A percentile compares a stretch with the other conserved stretches of the same genome.
These are phyloP conservation scores for Echites panduratus DNA, from an alignment of 257 asterid species.

Conservation along the genomic window DNA sequence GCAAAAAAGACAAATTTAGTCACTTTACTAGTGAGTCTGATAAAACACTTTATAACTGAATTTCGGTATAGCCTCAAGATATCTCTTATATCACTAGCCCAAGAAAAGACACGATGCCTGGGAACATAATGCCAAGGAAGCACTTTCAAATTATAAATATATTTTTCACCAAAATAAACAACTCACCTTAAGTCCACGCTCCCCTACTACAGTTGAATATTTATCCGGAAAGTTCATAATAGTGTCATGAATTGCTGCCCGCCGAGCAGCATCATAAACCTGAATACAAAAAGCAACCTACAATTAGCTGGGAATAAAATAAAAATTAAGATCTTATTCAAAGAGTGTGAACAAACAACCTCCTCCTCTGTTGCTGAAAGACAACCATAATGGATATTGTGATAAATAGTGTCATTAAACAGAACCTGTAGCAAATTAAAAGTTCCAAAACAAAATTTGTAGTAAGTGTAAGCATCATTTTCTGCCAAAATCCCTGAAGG, in stretches of 20 bases:
- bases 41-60: not conserved
- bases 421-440: conserved; percentile 56
- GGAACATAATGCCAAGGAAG: not conserved
- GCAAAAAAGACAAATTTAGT: not conserved
- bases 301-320: not conserved
- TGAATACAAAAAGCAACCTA: conserved; percentile 23
- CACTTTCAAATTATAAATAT: no score
- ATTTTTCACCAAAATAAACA: not conserved
- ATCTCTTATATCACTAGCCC: not conserved
- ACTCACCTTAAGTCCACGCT: conserved; percentile 95
- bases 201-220: conserved; percentile 88
- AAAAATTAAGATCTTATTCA: not conserved
- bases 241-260: conserved; percentile 90
- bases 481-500: not conserved
- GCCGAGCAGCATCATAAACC: conserved; percentile 95
- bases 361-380: conserved; percentile 90
- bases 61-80: not conserved
- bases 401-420: conserved; percentile 92
- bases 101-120: not conserved
- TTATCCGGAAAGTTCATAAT: conserved; percentile 82
- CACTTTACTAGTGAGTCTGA: not conserved
- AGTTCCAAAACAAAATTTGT: not conserved
- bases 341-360: conserved; percentile 31
- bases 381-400: conserved; percentile 86
- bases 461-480: not conserved